A percentile compares a stretch with the other conserved stretches of the same genome.
These are phyloP conservation scores for Cenchrus fungigraminus DNA, from an alignment of 176 grass and related monocot genomes.

Conservation along the genomic window DNA sequence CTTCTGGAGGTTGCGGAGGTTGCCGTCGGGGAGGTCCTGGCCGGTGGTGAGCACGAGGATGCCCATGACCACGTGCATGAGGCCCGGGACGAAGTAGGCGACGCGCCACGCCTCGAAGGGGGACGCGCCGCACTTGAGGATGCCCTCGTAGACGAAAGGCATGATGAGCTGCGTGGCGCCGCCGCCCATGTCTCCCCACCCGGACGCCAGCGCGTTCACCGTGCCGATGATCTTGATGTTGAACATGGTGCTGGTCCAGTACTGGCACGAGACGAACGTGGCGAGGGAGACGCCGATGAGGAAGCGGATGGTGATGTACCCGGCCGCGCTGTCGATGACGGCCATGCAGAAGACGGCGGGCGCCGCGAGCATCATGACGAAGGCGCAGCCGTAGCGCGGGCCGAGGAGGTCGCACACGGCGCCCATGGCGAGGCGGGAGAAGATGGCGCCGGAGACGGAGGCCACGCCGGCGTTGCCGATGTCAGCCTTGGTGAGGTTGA, in stretches of 20 bases:
- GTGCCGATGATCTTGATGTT: conserved; percentile 80
- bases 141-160: conserved; percentile 78
- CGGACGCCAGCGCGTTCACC: conserved; percentile 64
- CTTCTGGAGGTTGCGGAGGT: conserved; percentile 63
- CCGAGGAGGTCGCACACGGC: conserved; percentile 76
- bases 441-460: conserved; percentile 84
- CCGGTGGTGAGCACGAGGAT: conserved; percentile 63
- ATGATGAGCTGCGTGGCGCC: conserved; percentile 93
- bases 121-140: conserved; percentile 57
- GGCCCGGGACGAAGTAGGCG: conserved; percentile 76
- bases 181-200: conserved; percentile 91
- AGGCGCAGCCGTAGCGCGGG: conserved; percentile 80
- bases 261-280: conserved; percentile 86
- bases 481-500: conserved; percentile 67
- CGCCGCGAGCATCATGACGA: conserved; percentile 77
- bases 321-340: conserved; percentile 42
- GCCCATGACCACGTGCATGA: conserved; percentile 69
- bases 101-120: conserved; percentile 71
- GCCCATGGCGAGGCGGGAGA: conserved; percentile 88
- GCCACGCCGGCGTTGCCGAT: conserved; percentile 91
- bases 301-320: conserved; percentile 69
- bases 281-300: conserved; percentile 84
- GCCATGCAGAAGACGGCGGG: conserved; percentile 87
- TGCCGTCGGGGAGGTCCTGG: conserved; percentile 87
- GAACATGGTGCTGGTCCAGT: conserved; percentile 98